Evolutionary conservation across 2,329 filamentous ascomycete species (phyloP).

Genomic region (Fusarium oligoseptatum): DNA sequence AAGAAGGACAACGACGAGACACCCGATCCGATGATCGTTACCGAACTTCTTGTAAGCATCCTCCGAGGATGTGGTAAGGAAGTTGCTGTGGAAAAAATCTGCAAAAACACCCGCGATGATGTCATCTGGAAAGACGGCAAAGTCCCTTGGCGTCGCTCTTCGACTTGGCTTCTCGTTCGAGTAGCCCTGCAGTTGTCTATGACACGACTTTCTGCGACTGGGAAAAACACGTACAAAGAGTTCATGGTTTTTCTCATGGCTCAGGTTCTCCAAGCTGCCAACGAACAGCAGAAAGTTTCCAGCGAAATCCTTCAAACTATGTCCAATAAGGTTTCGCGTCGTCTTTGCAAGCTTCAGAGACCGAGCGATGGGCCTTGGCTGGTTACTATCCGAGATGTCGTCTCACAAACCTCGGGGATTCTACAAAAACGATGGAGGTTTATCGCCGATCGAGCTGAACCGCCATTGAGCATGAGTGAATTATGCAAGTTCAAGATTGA

Average conservation of each 20-base stretch:
- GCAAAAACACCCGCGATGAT: constrained; percentile 67
- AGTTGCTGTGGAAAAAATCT: constrained; percentile 48
- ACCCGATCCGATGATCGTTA: constrained; percentile 62
- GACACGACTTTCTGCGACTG: neutral
- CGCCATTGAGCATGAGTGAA: too few relatives aligned
- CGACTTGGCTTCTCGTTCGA: constrained; percentile 68
- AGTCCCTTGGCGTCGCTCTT: constrained; percentile 62
- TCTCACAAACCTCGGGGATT: too few relatives aligned
- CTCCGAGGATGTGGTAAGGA: constrained; percentile 54
- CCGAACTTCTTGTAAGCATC: constrained; percentile 59
- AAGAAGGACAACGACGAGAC: constrained; percentile 63
- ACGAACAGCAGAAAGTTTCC: too few relatives aligned
- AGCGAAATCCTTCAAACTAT: too few relatives aligned
- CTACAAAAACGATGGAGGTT: too few relatives aligned
- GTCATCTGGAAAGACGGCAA: constrained; percentile 55
- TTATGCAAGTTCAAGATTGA: too few relatives aligned
- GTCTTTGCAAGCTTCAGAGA: too few relatives aligned
- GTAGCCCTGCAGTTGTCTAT: constrained; percentile 60
- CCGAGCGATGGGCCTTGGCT: too few relatives aligned
- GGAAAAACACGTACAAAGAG: constrained; percentile 12
- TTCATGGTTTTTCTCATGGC: constrained; percentile 34
- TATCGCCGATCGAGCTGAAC: too few relatives aligned
- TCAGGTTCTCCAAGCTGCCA: neutral
- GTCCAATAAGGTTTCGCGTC: too few relatives aligned
- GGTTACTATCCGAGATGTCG: too few relatives aligned